Conservation (phyloP, 345 rosid genomes). For the Geranium rotundifolium region DNA sequence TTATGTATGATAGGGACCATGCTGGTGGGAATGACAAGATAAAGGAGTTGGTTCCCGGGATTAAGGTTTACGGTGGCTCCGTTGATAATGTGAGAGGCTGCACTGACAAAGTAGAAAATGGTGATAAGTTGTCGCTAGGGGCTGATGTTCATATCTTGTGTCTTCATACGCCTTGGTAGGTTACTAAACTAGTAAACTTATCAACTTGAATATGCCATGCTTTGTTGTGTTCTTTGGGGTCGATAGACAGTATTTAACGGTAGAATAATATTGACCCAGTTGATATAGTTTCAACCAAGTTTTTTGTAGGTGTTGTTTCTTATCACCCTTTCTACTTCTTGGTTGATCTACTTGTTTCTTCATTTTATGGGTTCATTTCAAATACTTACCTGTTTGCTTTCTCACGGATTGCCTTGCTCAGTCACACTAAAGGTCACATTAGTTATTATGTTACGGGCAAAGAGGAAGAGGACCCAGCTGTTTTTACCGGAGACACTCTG, state of each 20-base stretch:
- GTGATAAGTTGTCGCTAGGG: slow-evolving; percentile 54
- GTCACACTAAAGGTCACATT: slow-evolving; percentile 89
- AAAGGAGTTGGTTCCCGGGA: slow-evolving; percentile 58
- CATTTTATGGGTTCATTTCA: not conserved
- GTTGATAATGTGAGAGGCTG: slow-evolving; percentile 74
- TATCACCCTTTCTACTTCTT: not conserved
- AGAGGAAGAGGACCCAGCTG: slow-evolving; percentile 57
- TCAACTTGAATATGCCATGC: not conserved
- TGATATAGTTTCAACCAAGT: too few relatives aligned
- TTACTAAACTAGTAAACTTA: not conserved
- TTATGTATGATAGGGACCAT: slow-evolving; percentile 55
- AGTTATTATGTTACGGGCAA: slow-evolving; percentile 61
- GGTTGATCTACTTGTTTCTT: not conserved
- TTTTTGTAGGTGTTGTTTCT: not conserved
- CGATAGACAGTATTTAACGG: not conserved
- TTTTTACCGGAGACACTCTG: slow-evolving; percentile 88
- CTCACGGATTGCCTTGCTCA: slow-evolving; percentile 16
- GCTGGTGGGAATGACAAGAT: slow-evolving; percentile 86
- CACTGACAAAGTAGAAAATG: slow-evolving; percentile 57
- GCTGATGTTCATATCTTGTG: slow-evolving; percentile 40
- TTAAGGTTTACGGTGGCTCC: slow-evolving; percentile 80
- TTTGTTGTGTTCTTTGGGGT: not conserved
- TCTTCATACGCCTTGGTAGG: slow-evolving; percentile 86
- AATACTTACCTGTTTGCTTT: slow-evolving; percentile 6
- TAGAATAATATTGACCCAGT: too few relatives aligned